A percentile compares a stretch with the other conserved stretches of the same genome.
Evolutionary conservation across 2,329 filamentous ascomycete genomes (phyloP).

Genomic region (Aspergillus sojae): DNA sequence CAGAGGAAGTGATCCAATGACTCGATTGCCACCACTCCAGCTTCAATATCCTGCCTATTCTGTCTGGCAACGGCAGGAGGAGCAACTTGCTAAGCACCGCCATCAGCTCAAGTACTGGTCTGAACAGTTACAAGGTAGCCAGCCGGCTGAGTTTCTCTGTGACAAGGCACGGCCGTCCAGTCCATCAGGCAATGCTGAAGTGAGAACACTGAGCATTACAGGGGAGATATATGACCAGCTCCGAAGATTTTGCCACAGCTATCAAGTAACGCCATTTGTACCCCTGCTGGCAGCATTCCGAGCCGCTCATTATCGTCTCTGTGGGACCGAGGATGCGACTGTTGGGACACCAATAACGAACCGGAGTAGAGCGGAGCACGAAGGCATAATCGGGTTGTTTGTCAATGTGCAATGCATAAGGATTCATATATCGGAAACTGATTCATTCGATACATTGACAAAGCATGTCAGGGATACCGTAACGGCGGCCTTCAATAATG

Average conservation of each 20-base stretch:
- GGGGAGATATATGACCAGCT: too few species aligned
- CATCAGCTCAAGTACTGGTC: slow-evolving; percentile 11
- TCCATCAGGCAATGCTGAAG: too few species aligned
- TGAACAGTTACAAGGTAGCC: slow-evolving; percentile 1
- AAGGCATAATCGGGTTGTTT: slow-evolving; percentile 10
- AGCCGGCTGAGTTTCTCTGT: slow-evolving; percentile 8
- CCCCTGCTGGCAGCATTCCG: too few species aligned
- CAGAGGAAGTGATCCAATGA: too few species aligned
- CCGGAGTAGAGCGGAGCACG: slow-evolving; percentile 2
- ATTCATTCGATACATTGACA: slow-evolving; percentile 7
- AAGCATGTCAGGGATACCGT: not conserved
- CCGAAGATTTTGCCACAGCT: too few species aligned
- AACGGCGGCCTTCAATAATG: slow-evolving; percentile 2
- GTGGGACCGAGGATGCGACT: slow-evolving; percentile 1
- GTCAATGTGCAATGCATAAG: slow-evolving; percentile 13
- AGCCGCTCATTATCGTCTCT: slow-evolving; percentile 11
- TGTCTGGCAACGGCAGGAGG: slow-evolving; percentile 8
- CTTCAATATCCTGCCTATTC: too few species aligned
- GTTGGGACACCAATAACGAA: slow-evolving; percentile 9
- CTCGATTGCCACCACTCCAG: too few species aligned
- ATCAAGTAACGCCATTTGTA: too few species aligned
- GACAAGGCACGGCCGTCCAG: too few species aligned
- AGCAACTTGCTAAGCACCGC: not conserved
- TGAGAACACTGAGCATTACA: too few species aligned
- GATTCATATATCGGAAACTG: not conserved